Conservation (phyloP, 352 stramenopile genomes). For the Stephanocyclus meneghinianus region DNA sequence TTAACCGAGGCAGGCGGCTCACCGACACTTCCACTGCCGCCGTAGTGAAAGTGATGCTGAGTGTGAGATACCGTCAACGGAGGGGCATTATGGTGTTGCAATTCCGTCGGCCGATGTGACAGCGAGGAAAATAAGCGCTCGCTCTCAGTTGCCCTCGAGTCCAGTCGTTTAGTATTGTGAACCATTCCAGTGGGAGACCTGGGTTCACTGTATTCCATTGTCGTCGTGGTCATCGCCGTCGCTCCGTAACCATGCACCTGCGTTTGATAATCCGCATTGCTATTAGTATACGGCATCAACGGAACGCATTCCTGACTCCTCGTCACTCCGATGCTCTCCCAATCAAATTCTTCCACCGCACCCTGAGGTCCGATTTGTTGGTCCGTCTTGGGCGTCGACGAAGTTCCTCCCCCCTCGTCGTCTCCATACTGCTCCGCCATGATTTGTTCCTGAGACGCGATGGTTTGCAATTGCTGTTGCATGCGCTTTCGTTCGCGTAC, state of each 20-base stretch:
- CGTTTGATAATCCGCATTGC: background rate
- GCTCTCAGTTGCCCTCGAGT: background rate
- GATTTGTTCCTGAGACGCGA: slow-evolving; percentile 27
- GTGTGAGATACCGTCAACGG: slow-evolving; percentile 1
- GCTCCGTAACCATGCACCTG: slow-evolving; percentile 1
- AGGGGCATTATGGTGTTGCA: background rate
- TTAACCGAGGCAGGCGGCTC: slow-evolving; percentile 15
- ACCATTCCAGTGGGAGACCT: background rate
- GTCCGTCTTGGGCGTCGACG: background rate
- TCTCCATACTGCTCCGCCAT: slow-evolving; percentile 6
- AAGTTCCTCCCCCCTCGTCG: background rate
- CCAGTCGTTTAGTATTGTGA: slow-evolving; percentile 1
- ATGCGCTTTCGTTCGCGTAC: slow-evolving; percentile 18
- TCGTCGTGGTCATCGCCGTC: background rate
- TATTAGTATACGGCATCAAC: background rate
- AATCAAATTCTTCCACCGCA: background rate
- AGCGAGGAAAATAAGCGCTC: background rate
- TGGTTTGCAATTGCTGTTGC: slow-evolving; percentile 23
- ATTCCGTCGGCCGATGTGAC: background rate
- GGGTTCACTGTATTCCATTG: background rate
- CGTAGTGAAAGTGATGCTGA: slow-evolving; percentile 21
- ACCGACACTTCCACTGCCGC: background rate
- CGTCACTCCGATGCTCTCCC: background rate
- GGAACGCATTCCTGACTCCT: background rate
- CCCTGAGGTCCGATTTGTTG: background rate